A percentile compares a stretch with the other conserved stretches of the same genome.
phyloP scores from a whole-genome alignment of 2,329 filamentous ascomycete species.

The Trichoderma afroharzianum region DNA sequence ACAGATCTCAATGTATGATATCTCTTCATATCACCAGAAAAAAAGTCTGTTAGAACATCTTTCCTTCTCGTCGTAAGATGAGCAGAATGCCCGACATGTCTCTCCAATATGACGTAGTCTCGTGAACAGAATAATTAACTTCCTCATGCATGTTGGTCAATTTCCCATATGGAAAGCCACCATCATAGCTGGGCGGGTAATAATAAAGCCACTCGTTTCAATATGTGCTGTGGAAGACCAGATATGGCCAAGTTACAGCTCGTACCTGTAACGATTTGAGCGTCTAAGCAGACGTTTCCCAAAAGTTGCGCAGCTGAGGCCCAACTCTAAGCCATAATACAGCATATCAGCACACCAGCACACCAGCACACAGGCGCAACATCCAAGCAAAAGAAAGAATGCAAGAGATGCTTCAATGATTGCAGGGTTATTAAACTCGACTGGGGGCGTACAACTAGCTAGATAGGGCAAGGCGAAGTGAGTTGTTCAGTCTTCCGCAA shows the following conservation, averaged over 20 bases:
- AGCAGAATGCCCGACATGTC: not conserved
- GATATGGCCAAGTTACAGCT: not conserved
- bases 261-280: not conserved
- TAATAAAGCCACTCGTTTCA: not conserved
- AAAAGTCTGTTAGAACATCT: not conserved
- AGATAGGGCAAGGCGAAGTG: not conserved
- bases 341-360: not conserved
- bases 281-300: not conserved
- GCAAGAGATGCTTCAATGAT: not conserved
- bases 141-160: not conserved
- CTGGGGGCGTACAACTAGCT: constrained; percentile 7
- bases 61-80: not conserved
- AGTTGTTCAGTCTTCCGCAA: not conserved
- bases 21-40: not conserved
- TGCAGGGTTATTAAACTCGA: not conserved
- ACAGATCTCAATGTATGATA: too few relatives aligned
- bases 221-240: not conserved
- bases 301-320: not conserved
- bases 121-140: not conserved
- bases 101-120: not conserved
- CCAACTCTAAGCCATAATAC: too few relatives aligned
- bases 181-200: not conserved
- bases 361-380: not conserved
- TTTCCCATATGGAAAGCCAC: not conserved
- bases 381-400: not conserved